Conservation (phyloP, 2,329 filamentous ascomycete genomes). For the Arachnomyces sp. region DNA sequence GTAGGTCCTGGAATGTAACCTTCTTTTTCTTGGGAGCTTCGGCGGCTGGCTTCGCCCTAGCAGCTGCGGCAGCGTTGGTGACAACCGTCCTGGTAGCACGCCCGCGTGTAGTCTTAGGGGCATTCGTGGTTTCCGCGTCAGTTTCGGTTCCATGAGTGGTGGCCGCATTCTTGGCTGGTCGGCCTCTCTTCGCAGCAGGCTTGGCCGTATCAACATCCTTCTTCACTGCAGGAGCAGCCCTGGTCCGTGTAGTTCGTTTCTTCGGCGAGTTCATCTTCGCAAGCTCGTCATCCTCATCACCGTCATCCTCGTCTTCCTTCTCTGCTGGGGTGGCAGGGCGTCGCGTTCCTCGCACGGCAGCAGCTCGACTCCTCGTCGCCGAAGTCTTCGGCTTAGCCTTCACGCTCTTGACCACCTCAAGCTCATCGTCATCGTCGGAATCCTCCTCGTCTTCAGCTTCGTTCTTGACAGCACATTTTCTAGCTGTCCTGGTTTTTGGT, state of each 20-base stretch:
- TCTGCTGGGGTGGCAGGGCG: neutral
- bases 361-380: conserved; percentile 1
- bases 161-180: conserved; percentile 9
- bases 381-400: neutral
- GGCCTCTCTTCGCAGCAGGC: conserved; percentile 2
- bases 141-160: conserved; percentile 5
- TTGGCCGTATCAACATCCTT: conserved; percentile 10
- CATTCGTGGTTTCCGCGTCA: conserved; percentile 10
- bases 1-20: conserved; percentile 39
- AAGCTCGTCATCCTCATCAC: conserved; percentile 20
- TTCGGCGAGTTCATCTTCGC: conserved; percentile 16
- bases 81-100: no score
- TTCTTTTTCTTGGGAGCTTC: conserved; percentile 32
- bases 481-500: conserved; percentile 1
- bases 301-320: conserved; percentile 1
- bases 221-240: conserved; percentile 5
- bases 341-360: neutral
- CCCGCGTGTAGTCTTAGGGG: conserved; percentile 15
- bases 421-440: conserved; percentile 10
- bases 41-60: conserved; percentile 12
- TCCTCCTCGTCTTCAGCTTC: conserved; percentile 3
- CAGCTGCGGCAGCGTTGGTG: conserved; percentile 12
- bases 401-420: conserved; percentile 12
- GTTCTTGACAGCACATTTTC: conserved; percentile 5
- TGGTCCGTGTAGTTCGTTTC: neutral